Base-by-base conservation (phyloP, 2,329 filamentous ascomycete species). In the Leptodontidium sp. region DNA sequence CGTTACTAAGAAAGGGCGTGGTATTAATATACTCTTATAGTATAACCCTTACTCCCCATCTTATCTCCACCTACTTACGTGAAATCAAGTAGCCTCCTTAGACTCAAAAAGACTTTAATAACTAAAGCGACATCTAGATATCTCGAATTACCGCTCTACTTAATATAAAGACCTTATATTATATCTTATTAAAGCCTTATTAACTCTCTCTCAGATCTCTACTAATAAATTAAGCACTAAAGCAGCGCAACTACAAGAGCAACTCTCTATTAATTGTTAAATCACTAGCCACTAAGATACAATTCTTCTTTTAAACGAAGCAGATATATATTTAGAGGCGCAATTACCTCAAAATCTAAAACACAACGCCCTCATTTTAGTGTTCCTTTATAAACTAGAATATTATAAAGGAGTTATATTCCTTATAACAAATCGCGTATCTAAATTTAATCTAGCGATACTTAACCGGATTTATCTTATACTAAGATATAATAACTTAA, bases 201-300 rank as follows among this genome's bases (percentile, higher is more conserved):
- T 45, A 38, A 61, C 59, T 15, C 57, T 67, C 21, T 12, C 58
- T 7, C n/a, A 58, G 45, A 49, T 68, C 29, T 68, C 62, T 21
- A 57, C 61, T 45, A 49, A 57, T 4, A 47, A 68, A 29, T 32
- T 68, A 15, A 15, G 26, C 6, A 68, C n/a, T 24, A 58, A 24
- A 6, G 52, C 66, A 61, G 61, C n/a, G 12, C 43, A n/a, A n/a
- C n/a, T 59, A 2, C 49, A 84, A 15, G 74, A 76, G 11, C 82
- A 82, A 61, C 76, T 87, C 68, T 81, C 82, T 71, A 76, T 78
- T 15, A 78, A 82, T 35, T 84, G 87, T 40, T 77, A 81, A 68
- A 81, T 84, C 71, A 84, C 84, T 6, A 80, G 79, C 0, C 79
- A 65, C 9, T 74, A 65, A 69, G 65, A 68, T 61, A 59, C 66